Evolutionary conservation across 306 rosid species (phyloP).

Genomic region (Rosa multiflora): DNA sequence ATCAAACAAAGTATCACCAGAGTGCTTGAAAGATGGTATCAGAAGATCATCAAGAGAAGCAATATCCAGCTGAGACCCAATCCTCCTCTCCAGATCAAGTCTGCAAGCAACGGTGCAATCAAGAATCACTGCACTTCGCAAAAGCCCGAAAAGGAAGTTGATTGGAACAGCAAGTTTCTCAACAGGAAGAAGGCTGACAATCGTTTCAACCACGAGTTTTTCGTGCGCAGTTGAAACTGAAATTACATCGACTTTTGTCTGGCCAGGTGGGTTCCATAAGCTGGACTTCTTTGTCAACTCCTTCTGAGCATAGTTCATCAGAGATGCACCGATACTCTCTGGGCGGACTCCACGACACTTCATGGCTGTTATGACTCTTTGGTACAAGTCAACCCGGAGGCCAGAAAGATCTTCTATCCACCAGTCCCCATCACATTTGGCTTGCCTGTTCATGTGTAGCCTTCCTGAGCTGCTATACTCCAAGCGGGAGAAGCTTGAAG

Average conservation of each 20-base stretch:
- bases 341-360: constrained; percentile 97
- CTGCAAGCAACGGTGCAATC: constrained; percentile 73
- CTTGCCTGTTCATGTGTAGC: constrained; percentile 87
- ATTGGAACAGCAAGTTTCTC: constrained; percentile 89
- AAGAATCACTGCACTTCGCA: constrained; percentile 88
- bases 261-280: constrained; percentile 77
- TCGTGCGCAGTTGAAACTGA: constrained; percentile 64
- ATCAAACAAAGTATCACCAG: constrained; percentile 89
- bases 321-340: constrained; percentile 86
- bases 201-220: constrained; percentile 78
- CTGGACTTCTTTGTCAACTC: constrained; percentile 82
- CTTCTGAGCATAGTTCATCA: constrained; percentile 83
- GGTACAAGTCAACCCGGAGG: constrained; percentile 77
- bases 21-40: constrained; percentile 87
- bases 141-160: constrained; percentile 83
- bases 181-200: constrained; percentile 83
- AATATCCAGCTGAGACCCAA: constrained; percentile 86
- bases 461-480: constrained; percentile 99
- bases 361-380: constrained; percentile 88
- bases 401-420: constrained; percentile 98
- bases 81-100: constrained; percentile 91
- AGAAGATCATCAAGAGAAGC: constrained; percentile 93
- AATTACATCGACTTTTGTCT: constrained; percentile 54
- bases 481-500: constrained; percentile 92
- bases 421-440: constrained; percentile 92